Base-by-base conservation (phyloP, 2,329 filamentous ascomycete species). In the Sporothrix sp. region DNA sequence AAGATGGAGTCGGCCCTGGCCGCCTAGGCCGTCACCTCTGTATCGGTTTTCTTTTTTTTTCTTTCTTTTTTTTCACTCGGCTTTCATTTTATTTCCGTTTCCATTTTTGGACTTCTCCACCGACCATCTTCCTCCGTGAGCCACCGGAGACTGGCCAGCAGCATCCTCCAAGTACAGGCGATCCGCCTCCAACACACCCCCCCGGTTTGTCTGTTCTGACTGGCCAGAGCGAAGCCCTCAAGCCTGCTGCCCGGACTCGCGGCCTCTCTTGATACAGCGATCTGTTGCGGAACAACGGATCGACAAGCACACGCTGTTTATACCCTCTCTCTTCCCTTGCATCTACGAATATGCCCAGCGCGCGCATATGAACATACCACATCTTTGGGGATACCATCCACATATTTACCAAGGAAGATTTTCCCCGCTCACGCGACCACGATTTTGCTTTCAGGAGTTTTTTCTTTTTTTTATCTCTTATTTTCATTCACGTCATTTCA, bases 1-100 rank as follows among this genome's bases (percentile, higher is more conserved):
- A 70, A 70, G 56, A 54, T 62, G 40, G 69, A 70, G 56, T 35
- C 62, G 9, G 60, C 64, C 52, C 66, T 65, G 54, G 62, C 59
- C 16, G 65, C 56, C 44, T 63, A 52, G 25, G 25, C 6, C n/a
- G n/a, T n/a, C n/a, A n/a, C n/a, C n/a, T n/a, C n/a, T 28, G 10
- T 10, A 28, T 28, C 6, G 54, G 54, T 48, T 43, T 56, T 30
- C 52, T 58, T 50, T 51, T 28, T 52, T 40, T 53, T 45, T 52
- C 50, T 16, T 51, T 46, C 43, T 43, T 56, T 30, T 51, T 58
- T 50, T 51, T 28, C 51, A 38, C 53, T 45, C 51, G 48, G n/a
- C 50, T 46, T 40, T 35, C 20, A 25, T 35, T 25, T 45, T 45
- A 25, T 39, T 39, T 48, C 25, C 8, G 30, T 39, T 39, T 48